Conservation (phyloP, 2,329 filamentous ascomycete species). For the Tolypocladium paradoxum region DNA sequence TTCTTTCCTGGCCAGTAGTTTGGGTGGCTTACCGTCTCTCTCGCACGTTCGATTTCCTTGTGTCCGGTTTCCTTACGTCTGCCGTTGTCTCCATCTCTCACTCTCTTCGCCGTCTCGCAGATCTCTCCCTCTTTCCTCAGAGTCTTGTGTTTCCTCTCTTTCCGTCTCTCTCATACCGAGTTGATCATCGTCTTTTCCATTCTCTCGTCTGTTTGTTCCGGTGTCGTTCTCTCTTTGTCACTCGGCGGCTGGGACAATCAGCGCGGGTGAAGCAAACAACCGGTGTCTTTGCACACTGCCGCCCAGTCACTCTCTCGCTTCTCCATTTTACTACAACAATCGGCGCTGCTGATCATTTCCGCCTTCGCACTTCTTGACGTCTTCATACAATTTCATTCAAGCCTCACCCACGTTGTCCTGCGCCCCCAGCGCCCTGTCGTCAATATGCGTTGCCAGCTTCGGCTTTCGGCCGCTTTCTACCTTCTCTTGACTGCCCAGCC, state of each 20-base stretch:
- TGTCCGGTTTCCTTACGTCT: background rate
- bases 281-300: background rate
- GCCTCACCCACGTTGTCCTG: background rate
- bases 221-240: constrained; percentile 5
- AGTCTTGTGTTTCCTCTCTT: background rate
- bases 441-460: constrained; percentile 12
- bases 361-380: background rate
- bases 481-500: constrained; percentile 17
- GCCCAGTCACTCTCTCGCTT: background rate
- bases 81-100: background rate
- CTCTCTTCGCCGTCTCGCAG: background rate
- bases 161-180: background rate
- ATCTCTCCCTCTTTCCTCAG: background rate
- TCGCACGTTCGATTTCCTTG: constrained; percentile 1
- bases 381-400: background rate
- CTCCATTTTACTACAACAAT: background rate
- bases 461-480: constrained; percentile 12
- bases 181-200: background rate
- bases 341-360: background rate
- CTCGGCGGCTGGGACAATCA: background rate
- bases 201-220: background rate
- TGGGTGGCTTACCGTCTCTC: constrained; percentile 5
- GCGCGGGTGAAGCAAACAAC: background rate
- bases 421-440: background rate
- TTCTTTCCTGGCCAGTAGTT: constrained; percentile 4